Evolutionary conservation across 2,329 filamentous ascomycete species (phyloP).

Genomic region (Aspergillus floridensis): DNA sequence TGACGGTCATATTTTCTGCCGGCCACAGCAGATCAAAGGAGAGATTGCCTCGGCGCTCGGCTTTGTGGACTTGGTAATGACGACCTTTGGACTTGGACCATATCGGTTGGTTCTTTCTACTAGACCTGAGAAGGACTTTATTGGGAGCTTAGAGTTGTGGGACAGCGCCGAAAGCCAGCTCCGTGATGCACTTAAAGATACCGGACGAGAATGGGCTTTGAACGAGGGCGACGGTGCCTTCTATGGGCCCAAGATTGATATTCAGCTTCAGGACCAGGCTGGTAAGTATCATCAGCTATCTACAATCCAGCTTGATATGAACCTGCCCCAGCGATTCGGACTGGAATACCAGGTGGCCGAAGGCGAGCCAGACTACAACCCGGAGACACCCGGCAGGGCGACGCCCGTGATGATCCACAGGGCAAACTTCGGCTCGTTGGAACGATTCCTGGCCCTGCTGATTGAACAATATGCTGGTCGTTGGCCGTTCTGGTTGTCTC

Average conservation of each 20-base stretch:
- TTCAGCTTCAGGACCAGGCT: constrained; percentile 73
- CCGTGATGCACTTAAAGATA: constrained; percentile 60
- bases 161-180: constrained; percentile 66
- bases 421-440: constrained; percentile 78
- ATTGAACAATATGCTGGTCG: constrained; percentile 78
- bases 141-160: constrained; percentile 71
- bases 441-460: constrained; percentile 78
- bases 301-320: constrained; percentile 86
- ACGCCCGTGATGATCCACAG: constrained; percentile 79
- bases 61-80: constrained; percentile 71
- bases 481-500: constrained; percentile 88
- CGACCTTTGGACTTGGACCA: constrained; percentile 65
- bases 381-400: constrained; percentile 54
- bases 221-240: constrained; percentile 85
- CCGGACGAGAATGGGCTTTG: constrained; percentile 67
- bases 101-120: constrained; percentile 79
- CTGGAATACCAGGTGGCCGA: constrained; percentile 64
- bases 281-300: constrained; percentile 87
- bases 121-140: constrained; percentile 70
- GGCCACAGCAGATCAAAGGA: constrained; percentile 68
- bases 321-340: constrained; percentile 77
- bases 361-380: constrained; percentile 41
- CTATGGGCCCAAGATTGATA: constrained; percentile 89
- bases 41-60: constrained; percentile 73
- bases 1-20: constrained; percentile 87